phyloP scores from a whole-genome alignment of 1,284 basidiomycete species.

The Meira miltonrushii region DNA sequence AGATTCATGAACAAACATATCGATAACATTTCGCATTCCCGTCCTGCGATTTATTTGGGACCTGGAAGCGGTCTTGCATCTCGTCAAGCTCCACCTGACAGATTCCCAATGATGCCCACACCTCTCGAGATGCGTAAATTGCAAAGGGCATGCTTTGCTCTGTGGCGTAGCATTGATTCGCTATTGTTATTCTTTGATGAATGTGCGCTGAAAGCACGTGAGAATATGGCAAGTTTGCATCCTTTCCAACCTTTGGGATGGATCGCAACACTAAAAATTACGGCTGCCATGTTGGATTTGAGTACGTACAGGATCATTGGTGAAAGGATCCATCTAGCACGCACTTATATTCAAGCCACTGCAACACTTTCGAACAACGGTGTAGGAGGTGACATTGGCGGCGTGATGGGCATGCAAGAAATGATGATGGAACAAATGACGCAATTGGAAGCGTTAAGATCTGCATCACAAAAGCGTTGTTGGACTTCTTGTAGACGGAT shows the following conservation, averaged over 20 bases:
- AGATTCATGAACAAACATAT: slow-evolving; percentile 37
- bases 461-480: slow-evolving; percentile 29
- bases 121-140: slow-evolving; percentile 36
- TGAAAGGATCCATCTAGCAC: slow-evolving; percentile 21
- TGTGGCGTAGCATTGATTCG: slow-evolving; percentile 43
- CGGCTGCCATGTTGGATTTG: slow-evolving; percentile 31
- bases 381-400: too few species aligned
- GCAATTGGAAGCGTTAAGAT: slow-evolving; percentile 20
- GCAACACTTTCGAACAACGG: too few species aligned
- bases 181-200: slow-evolving; percentile 43
- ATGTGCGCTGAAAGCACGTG: slow-evolving; percentile 29
- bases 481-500: slow-evolving; percentile 31
- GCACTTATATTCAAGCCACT: not conserved
- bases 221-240: slow-evolving; percentile 36
- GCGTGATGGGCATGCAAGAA: too few species aligned
- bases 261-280: slow-evolving; percentile 37
- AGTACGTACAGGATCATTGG: slow-evolving; percentile 33
- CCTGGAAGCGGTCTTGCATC: not conserved
- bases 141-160: slow-evolving; percentile 28
- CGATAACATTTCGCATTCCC: slow-evolving; percentile 16
- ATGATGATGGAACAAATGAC: not conserved
- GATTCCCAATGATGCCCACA: slow-evolving; percentile 18
- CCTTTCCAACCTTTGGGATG: slow-evolving; percentile 37
- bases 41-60: not conserved
- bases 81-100: slow-evolving; percentile 6